These are phyloP conservation scores for Kickxella alabastrina DNA, from an alignment of 192 early-diverging fungal genomes.

Conservation along the genomic window DNA sequence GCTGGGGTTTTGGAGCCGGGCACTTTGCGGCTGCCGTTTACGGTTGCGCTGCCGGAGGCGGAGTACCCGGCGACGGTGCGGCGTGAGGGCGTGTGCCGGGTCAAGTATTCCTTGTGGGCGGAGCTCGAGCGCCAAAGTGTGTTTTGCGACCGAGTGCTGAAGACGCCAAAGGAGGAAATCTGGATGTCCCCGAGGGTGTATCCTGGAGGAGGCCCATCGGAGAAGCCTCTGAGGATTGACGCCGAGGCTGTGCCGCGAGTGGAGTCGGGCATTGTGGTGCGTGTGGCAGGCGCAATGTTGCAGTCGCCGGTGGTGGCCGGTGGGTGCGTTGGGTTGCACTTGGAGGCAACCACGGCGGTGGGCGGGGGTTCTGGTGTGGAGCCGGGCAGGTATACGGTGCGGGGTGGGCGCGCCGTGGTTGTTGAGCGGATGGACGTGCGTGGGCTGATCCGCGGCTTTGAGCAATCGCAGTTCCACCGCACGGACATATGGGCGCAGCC, in stretches of 20 bases:
- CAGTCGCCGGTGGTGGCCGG: constrained; percentile 30
- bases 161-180: constrained; percentile 23
- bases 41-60: constrained; percentile 21
- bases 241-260: neutral
- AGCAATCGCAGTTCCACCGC: constrained; percentile 15
- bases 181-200: constrained; percentile 26
- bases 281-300: constrained; percentile 10
- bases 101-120: constrained; percentile 36
- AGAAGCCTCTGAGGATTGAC: constrained; percentile 7
- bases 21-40: constrained; percentile 31
- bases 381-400: constrained; percentile 3
- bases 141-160: constrained; percentile 15
- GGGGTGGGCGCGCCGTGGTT: constrained; percentile 13
- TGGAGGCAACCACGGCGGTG: constrained; percentile 13
- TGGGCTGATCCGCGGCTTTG: constrained; percentile 28
- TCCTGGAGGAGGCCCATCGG: constrained; percentile 10
- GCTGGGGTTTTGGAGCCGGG: constrained; percentile 25
- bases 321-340: constrained; percentile 22
- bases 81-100: constrained; percentile 23
- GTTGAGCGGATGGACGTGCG: constrained; percentile 30
- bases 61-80: constrained; percentile 35
- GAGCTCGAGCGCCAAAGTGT: constrained; percentile 27
- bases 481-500: constrained; percentile 10
- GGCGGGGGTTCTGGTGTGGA: neutral
- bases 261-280: constrained; percentile 13